Evolutionary conservation across 2,329 filamentous ascomycete species (phyloP).

Genomic region (Pseudonectria buxi): DNA sequence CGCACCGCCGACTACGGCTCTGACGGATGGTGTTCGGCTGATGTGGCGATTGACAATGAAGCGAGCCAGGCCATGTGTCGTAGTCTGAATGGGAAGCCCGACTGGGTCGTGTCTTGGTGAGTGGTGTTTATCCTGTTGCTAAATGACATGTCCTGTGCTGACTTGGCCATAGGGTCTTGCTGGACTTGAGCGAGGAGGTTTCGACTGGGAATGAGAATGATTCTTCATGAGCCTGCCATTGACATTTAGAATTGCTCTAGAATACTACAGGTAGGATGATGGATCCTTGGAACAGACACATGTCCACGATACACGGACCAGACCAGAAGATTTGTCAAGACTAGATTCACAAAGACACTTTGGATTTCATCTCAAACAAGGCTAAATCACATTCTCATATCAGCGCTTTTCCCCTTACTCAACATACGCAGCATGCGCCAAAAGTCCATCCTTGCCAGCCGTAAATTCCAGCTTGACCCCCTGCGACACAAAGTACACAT

Average conservation of each 20-base stretch:
- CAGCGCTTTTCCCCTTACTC: slow-evolving; percentile 3
- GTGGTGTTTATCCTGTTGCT: slow-evolving; percentile 12
- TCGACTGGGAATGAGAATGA: not conserved
- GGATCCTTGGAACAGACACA: too few relatives aligned
- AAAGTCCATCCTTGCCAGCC: slow-evolving; percentile 11
- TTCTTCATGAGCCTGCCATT: too few relatives aligned
- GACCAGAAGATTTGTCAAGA: too few relatives aligned
- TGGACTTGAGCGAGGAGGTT: slow-evolving; percentile 9
- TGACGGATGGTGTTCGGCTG: slow-evolving; percentile 52
- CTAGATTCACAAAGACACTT: too few relatives aligned
- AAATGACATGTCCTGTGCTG: too few relatives aligned
- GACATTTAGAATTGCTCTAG: too few relatives aligned
- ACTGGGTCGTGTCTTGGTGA: slow-evolving; percentile 56
- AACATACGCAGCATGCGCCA: slow-evolving; percentile 16
- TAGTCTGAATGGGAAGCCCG: slow-evolving; percentile 49
- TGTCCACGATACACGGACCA: too few relatives aligned
- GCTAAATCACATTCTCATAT: too few relatives aligned
- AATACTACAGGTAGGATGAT: too few relatives aligned
- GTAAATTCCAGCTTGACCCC: slow-evolving; percentile 15
- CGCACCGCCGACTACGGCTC: slow-evolving; percentile 37
- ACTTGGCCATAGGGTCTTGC: slow-evolving; percentile 13
- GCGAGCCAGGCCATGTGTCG: slow-evolving; percentile 56
- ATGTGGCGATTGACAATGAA: slow-evolving; percentile 55
- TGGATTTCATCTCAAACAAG: too few relatives aligned
- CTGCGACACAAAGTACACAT: slow-evolving; percentile 20